Evolutionary conservation across 2,329 filamentous ascomycete species (phyloP), one percentile per base, ranked within the genome.

Genomic region (Cytospora piceicola): DNA sequence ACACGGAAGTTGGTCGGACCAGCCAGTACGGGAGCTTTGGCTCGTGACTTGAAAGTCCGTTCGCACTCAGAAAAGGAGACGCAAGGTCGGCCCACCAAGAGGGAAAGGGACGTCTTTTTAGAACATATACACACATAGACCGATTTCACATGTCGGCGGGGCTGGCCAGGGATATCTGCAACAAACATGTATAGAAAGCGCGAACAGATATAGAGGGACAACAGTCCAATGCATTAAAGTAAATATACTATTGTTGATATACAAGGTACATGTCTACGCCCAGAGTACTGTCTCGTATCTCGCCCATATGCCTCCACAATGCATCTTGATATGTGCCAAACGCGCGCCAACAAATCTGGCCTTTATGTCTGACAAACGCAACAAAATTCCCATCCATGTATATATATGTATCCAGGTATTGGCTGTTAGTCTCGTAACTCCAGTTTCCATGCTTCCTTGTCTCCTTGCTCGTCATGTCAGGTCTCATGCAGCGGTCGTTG

Each of bases 161-260:
- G n/a, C 29, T 5, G 24, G 53, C 27, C 24, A 20, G 17, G 52
- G 14, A 36, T 30, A 52, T 49, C 27, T 59, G 5, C 15, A 5
- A 17, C 14, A 34, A 11, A 29, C 27, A 29, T 29, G 27, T 5
- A 29, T 11, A 29, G n/a, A 22, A 9, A n/a, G 6, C 83, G 73
- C 65, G 62, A 55, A 57, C 6, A 20, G 12, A 22, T 15, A 14
- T 15, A 57, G 54, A 34, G 24, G 29, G 54, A 57, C 12, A 14
- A 15, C 3, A 8, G 20, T 46, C 42, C 42, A 11, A 46, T 46
- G n/a, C 11, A 46, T 46, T 46, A 46, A 14, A 46, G 17, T 22
- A 46, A 22, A n/a, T 22, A 46, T 46, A 22, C 42, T 8, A n/a
- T n/a, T 8, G 7, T 46, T 5, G 20, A 22, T 46, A 46, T 9